phyloP scores from a whole-genome alignment of 1,284 basidiomycete genomes.

The Schizophyllum commune region DNA sequence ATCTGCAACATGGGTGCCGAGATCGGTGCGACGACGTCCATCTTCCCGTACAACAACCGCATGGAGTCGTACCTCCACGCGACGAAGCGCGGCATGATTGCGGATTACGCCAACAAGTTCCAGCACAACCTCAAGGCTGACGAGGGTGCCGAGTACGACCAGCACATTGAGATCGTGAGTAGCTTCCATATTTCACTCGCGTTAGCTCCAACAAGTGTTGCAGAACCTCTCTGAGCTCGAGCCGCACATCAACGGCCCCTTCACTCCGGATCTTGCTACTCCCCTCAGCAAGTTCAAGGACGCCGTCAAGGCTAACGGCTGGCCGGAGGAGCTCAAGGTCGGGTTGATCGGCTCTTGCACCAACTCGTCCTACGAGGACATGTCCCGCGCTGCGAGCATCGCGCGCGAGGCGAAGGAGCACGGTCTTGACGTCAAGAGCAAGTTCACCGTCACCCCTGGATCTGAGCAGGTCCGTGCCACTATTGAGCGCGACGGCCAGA shows the following conservation, averaged over 20 bases:
- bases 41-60: slow-evolving; percentile 98
- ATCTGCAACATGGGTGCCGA: slow-evolving; percentile 99
- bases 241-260: slow-evolving; percentile 99
- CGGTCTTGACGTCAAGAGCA: slow-evolving; percentile 86
- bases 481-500: slow-evolving; percentile 93
- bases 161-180: slow-evolving; percentile 83
- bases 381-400: slow-evolving; percentile 95
- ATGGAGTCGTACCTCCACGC: slow-evolving; percentile 93
- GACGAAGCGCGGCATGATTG: slow-evolving; percentile 87
- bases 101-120: slow-evolving; percentile 86
- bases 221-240: slow-evolving; percentile 94
- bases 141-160: slow-evolving; percentile 88
- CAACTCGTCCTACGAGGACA: slow-evolving; percentile 99
- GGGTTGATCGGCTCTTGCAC: slow-evolving; percentile 99
- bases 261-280: slow-evolving; percentile 94
- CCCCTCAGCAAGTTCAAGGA: slow-evolving; percentile 93
- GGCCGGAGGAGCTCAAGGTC: slow-evolving; percentile 97
- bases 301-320: slow-evolving; percentile 92
- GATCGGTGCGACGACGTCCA: slow-evolving; percentile 96
- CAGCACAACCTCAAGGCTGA: slow-evolving; percentile 91
- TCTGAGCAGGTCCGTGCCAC: slow-evolving; percentile 76
- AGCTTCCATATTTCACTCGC: background rate
- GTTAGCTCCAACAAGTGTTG: background rate
- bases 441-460: slow-evolving; percentile 17
- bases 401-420: slow-evolving; percentile 83